Evolutionary conservation across 148 eudicot species (phyloP).

Genomic region (Rhododendron williamsianum): DNA sequence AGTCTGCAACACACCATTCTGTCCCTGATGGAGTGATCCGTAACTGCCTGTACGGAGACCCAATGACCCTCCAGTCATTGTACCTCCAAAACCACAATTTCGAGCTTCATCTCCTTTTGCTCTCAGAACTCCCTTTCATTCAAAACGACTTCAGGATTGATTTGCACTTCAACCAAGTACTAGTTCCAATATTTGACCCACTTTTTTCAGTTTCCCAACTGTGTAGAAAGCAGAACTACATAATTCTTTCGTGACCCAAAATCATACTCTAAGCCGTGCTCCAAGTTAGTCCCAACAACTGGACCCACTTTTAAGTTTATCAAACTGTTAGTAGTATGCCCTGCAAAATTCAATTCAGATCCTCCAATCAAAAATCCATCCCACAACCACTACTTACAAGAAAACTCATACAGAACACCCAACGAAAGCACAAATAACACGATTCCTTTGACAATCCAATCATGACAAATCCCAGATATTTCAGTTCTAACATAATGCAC

Average conservation of each 20-base stretch:
- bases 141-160: slow-evolving; percentile 7
- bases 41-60: slow-evolving; percentile 60
- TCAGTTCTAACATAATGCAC: not conserved
- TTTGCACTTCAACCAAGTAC: slow-evolving; percentile 4
- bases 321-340: not conserved
- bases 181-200: not conserved
- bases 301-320: not conserved
- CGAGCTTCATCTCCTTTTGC: slow-evolving; percentile 54
- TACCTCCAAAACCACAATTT: slow-evolving; percentile 44
- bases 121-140: slow-evolving; percentile 29
- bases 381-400: not conserved
- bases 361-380: not conserved
- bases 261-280: not conserved
- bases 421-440: not conserved
- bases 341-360: not conserved
- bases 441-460: not conserved
- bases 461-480: not conserved
- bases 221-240: not conserved
- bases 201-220: not conserved
- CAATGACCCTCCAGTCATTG: slow-evolving; percentile 83
- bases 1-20: slow-evolving; percentile 53
- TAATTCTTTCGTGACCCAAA: not conserved
- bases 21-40: slow-evolving; percentile 65
- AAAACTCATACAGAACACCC: not conserved
- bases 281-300: not conserved